Base-by-base conservation (phyloP, 257 asterid genomes). In the Striga asiatica region DNA sequence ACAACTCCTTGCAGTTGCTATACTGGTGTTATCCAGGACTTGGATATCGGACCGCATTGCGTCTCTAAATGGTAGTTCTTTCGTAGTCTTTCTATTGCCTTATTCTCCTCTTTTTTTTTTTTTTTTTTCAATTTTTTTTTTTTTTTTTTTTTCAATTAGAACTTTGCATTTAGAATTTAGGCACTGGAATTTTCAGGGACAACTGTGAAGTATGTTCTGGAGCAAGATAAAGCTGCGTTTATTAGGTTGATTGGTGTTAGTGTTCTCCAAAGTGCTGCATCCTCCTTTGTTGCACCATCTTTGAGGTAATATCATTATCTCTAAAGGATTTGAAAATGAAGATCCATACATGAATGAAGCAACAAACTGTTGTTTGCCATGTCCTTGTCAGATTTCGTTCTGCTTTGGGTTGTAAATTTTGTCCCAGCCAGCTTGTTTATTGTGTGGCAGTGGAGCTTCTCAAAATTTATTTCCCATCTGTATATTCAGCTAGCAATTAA, bases 1-100 rank as follows among this genome's bases (percentile, higher is more conserved):
- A 8, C 97, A 88, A 71, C 82, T 92, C 69, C 89, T 92, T 70
- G 84, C 93, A 21, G 97, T 92, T 71, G 97, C 97, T 61, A 43
- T 79, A 52, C 85, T 92, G 53, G 99, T 92, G 66, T 62, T 84
- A 51, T 84, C 97, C 56, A 88, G 99, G 71, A 92, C 99, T 7
- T 84, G 89, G 94, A 77, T 92, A 67, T 84, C 99, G 43, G 99
- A 92, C 60, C 94, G 97, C 55, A 92, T 92, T 65, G 99, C 99
- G 62, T 88, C 99, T 66, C 69, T 92, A 60, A 92, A 92, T 81
- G 99, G 99, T 88, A 72, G 42, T 38, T 34, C 46, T 60, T 17
- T 20, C 42, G 50, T 56, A 29, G 21, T 49, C 25, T 65, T 54
- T 43, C 28, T 2, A 13, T 66, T 61, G 21, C 25, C 13, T 41